These are phyloP conservation scores for Tripidium arundinaceum DNA, from an alignment of 202 grass and related monocot species.

Conservation along the genomic window DNA sequence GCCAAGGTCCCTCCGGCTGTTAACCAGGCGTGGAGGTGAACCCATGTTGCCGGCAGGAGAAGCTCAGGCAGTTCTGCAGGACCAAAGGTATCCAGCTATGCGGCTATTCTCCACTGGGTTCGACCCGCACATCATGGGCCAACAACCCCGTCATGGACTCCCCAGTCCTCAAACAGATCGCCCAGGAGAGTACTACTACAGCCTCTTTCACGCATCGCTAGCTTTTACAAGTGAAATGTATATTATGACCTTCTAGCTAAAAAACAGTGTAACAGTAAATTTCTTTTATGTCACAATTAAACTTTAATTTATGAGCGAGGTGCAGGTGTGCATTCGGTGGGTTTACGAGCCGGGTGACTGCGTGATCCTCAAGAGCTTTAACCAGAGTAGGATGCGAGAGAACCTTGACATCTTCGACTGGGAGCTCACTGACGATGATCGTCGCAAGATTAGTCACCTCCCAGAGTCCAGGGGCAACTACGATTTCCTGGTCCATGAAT, in stretches of 20 bases:
- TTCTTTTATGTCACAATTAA: too few species aligned
- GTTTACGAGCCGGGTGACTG: constrained; percentile 33
- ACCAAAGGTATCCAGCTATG: constrained; percentile 37
- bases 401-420: constrained; percentile 55
- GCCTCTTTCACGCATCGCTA: too few species aligned
- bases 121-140: constrained; percentile 38
- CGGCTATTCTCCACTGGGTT: constrained; percentile 50
- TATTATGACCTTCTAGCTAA: too few species aligned
- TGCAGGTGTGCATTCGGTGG: constrained; percentile 47
- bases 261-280: too few species aligned
- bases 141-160: constrained; percentile 21
- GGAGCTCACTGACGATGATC: constrained; percentile 38
- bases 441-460: constrained; percentile 5
- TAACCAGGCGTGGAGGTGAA: constrained; percentile 60
- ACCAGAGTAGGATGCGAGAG: constrained; percentile 34
- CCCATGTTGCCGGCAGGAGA: constrained; percentile 51
- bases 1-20: constrained; percentile 43
- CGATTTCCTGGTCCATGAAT: constrained; percentile 21
- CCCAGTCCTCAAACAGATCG: too few species aligned
- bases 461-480: constrained; percentile 2
- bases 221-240: too few species aligned
- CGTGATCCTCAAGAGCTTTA: constrained; percentile 44
- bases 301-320: too few species aligned
- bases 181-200: too few species aligned
- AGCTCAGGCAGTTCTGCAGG: constrained; percentile 49